Conservation (phyloP, 768 basidiomycete species). For the Cyclocybe cylindracea region DNA sequence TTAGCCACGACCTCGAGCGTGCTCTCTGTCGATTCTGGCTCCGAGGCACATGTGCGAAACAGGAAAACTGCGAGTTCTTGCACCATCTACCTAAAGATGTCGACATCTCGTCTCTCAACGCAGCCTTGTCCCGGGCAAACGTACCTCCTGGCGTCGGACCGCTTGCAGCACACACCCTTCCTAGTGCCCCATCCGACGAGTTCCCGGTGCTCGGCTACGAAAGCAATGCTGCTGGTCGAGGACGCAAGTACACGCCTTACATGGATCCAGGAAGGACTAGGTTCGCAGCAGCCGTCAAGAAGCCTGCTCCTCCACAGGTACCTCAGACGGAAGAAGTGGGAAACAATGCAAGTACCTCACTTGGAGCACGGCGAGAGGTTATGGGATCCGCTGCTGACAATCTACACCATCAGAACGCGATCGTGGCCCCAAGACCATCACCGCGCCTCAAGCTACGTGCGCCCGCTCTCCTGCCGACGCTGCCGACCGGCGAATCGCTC, state of each 20-base stretch:
- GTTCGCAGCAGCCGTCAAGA: slow-evolving; percentile 91
- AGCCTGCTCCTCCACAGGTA: slow-evolving; percentile 35
- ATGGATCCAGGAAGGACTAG: slow-evolving; percentile 87
- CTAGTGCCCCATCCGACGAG: slow-evolving; percentile 48
- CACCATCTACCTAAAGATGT: slow-evolving; percentile 89
- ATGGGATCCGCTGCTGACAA: slow-evolving; percentile 64
- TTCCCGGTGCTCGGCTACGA: slow-evolving; percentile 71
- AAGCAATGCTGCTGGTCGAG: slow-evolving; percentile 38
- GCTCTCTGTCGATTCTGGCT: slow-evolving; percentile 98
- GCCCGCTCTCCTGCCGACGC: slow-evolving; percentile 82
- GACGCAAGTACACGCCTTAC: slow-evolving; percentile 45
- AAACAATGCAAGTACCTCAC: slow-evolving; percentile 32
- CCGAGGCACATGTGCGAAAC: slow-evolving; percentile 94
- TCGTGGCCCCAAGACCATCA: slow-evolving; percentile 79
- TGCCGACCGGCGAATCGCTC: slow-evolving; percentile 81
- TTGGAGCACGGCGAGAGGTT: slow-evolving; percentile 54
- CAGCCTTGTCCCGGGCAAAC: slow-evolving; percentile 67
- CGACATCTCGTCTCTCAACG: slow-evolving; percentile 70
- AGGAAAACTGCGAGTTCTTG: slow-evolving; percentile 94
- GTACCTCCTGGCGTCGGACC: slow-evolving; percentile 51
- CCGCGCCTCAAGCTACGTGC: slow-evolving; percentile 83
- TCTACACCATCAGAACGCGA: slow-evolving; percentile 63
- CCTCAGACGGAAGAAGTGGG: slow-evolving; percentile 21
- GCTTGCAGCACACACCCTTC: slow-evolving; percentile 36
- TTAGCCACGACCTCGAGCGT: slow-evolving; percentile 91